A percentile compares a stretch with the other conserved stretches of the same genome.
phyloP scores from a whole-genome alignment of 2,329 filamentous ascomycete genomes.

The Leptographium radiaticola region DNA sequence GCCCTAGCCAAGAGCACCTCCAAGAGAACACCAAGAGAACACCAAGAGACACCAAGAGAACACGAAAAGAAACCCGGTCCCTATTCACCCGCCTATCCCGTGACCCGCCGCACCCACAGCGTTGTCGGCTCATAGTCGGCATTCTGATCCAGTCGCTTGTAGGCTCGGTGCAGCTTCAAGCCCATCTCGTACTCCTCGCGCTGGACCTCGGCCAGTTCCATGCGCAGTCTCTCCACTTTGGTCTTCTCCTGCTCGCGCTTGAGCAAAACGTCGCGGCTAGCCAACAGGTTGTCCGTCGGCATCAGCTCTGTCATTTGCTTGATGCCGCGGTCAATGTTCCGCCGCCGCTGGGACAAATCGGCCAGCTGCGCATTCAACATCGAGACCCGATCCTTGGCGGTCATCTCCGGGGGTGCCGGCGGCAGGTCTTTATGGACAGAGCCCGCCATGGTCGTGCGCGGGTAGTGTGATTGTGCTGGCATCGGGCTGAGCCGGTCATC shows the following conservation, averaged over 20 bases:
- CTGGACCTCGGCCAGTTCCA: slow-evolving; percentile 59
- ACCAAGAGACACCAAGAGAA: neutral
- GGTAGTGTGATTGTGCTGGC: neutral
- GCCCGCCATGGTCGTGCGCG: slow-evolving; percentile 20
- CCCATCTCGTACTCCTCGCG: slow-evolving; percentile 70
- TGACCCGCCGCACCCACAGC: slow-evolving; percentile 70
- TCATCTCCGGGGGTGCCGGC: slow-evolving; percentile 44
- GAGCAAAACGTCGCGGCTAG: slow-evolving; percentile 47
- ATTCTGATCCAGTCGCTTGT: slow-evolving; percentile 61
- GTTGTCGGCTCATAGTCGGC: slow-evolving; percentile 51
- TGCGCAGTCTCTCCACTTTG: slow-evolving; percentile 52
- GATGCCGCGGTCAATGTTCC: slow-evolving; percentile 61
- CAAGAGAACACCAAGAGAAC: neutral
- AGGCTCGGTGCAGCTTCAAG: slow-evolving; percentile 58
- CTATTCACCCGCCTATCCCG: slow-evolving; percentile 23
- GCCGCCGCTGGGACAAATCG: slow-evolving; percentile 50
- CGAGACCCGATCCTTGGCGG: slow-evolving; percentile 49
- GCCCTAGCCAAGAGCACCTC: slow-evolving; percentile 15
- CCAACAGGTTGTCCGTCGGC: slow-evolving; percentile 55
- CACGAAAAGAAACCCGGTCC: neutral
- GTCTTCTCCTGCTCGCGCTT: slow-evolving; percentile 44
- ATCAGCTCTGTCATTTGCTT: slow-evolving; percentile 67
- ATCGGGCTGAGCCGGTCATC: slow-evolving; percentile 1
- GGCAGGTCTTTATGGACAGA: slow-evolving; percentile 44
- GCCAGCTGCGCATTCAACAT: slow-evolving; percentile 53